These are phyloP conservation scores for Cladosporium sp. DNA, from an alignment of 2,329 filamentous ascomycete genomes.

Conservation along the genomic window DNA sequence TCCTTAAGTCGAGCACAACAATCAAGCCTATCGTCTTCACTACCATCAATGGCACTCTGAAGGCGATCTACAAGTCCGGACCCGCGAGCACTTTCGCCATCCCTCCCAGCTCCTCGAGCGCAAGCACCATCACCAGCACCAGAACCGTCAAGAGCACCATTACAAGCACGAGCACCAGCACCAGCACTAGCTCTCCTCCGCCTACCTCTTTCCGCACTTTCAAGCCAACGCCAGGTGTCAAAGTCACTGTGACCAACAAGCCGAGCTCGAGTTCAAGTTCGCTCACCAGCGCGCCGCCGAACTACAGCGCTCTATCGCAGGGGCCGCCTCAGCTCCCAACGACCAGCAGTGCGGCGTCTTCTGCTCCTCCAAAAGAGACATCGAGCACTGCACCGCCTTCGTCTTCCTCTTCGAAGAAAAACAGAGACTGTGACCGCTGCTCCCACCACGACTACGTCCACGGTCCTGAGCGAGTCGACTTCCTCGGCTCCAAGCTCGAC, in stretches of 20 bases:
- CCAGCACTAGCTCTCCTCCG: neutral
- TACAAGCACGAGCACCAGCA: neutral
- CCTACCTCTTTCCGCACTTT: slow-evolving; percentile 10
- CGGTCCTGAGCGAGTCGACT: neutral
- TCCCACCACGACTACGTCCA: neutral
- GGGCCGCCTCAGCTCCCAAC: neutral
- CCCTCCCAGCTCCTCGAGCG: neutral
- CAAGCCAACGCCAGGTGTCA: neutral
- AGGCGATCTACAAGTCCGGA: neutral
- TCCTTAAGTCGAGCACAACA: neutral
- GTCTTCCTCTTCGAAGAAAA: neutral
- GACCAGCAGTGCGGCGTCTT: neutral
- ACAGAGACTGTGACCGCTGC: neutral
- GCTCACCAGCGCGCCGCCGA: neutral
- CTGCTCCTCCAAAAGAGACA: neutral
- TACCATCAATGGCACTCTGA: slow-evolving; percentile 1
- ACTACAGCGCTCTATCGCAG: slow-evolving; percentile 4
- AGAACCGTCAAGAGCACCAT: neutral
- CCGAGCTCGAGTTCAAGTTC: neutral
- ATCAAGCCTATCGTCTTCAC: slow-evolving; percentile 12
- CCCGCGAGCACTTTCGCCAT: slow-evolving; percentile 11
- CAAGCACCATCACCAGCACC: neutral
- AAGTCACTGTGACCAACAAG: neutral
- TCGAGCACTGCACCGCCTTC: neutral
- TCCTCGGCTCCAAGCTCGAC: neutral